Evolutionary conservation across 345 rosid species (phyloP), one percentile per base, ranked within the genome.

Genomic region (Cochlearia excelsa): DNA sequence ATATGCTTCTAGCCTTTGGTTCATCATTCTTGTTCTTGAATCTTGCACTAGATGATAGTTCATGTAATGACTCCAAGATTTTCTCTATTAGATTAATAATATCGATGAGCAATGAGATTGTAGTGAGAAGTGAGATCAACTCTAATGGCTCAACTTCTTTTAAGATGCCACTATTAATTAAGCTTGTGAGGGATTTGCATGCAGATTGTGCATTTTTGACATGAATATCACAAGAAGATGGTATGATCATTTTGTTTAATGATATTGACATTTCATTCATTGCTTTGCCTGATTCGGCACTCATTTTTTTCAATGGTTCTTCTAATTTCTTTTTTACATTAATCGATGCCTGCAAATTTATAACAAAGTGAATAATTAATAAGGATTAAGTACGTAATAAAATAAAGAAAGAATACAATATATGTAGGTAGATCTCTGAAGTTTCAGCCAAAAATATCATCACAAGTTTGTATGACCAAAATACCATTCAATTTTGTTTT

Each of bases 81-180:
- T 71, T 69, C 31, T 86, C 78, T 1, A 73, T 74, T 70, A 74
- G 68, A 1, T 71, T 55, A 23, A 80, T 87, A 37, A 83, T 65
- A 9, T 86, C 87, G 44, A 74, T 75, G 2, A 90, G 73, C 9
- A 87, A 28, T 0, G 90, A 85, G 55, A 85, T 80, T 1, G 82
- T 85, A 0, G 90, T 79, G 10, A 71, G 68, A 46, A 76, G 60
- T 8, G 83, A 76, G 10, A 81, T 57, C 42, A 79, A 46, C 43
- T 76, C 74, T 30, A 73, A 70, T 1, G 82, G 59, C 30, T 80
- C 82, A 37, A 51, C 53, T 47, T 79, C 77, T 7, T 81, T 64
- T 75, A 80, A 70, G 31, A 65, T 30, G 31, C 72, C 65, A 29
- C 83, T 72, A 34, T 72, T 75, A 38, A 87, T 75, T 53, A 83